Percentiles rank a stretch among this genome's conserved stretches.
phyloP scores from a whole-genome alignment of 78 protist species.

The Dictyostelium discoideum region dicty_2.7 NC_007088.5:2769001-2769500 shows the following conservation, averaged over 20 bases:
- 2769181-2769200: not conserved
- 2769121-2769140: not conserved
- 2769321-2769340: no score
- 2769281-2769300: not conserved
- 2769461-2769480: no score
- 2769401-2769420: not conserved
- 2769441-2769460: not conserved
- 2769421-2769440: no score
- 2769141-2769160: not conserved
- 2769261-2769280: constrained; percentile 28
- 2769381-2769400: no score
- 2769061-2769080: not conserved
- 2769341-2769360: not conserved
- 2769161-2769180: not conserved
- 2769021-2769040: constrained; percentile 1
- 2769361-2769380: no score
- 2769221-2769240: not conserved
- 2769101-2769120: not conserved
- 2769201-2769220: constrained; percentile 24
- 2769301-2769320: not conserved
- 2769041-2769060: not conserved
- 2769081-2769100: not conserved
- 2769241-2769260: constrained; percentile 15
- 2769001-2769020: not conserved
- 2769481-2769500: no score